These are phyloP conservation scores for Datisca glomerata DNA, from an alignment of 306 rosid species.

Conservation along the genomic window DNA sequence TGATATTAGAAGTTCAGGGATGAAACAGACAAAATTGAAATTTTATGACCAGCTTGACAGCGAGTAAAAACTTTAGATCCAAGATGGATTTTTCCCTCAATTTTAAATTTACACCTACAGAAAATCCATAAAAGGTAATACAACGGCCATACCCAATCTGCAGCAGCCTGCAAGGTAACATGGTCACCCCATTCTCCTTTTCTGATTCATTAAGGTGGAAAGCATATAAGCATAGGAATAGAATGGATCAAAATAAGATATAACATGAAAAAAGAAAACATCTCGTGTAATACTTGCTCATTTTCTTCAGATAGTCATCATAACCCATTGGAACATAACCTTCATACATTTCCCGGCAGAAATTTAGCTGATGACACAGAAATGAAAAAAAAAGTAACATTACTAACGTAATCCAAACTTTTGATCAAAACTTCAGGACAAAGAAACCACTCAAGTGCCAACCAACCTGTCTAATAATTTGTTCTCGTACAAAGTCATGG, in stretches of 20 bases:
- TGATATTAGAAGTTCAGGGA: too few relatives aligned
- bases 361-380: conserved; percentile 44
- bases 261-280: conserved; percentile 7
- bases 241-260: conserved; percentile 2
- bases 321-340: conserved; percentile 87
- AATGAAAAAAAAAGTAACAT: background rate
- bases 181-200: conserved; percentile 99
- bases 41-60: too few relatives aligned
- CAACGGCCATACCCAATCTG: conserved; percentile 68
- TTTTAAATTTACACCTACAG: too few relatives aligned
- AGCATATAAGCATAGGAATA: conserved; percentile 13
- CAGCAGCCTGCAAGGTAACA: conserved; percentile 96
- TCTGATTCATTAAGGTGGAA: conserved; percentile 44
- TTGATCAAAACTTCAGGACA: too few relatives aligned
- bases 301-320: conserved; percentile 65
- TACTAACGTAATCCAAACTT: too few relatives aligned
- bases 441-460: too few relatives aligned
- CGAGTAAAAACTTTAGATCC: too few relatives aligned
- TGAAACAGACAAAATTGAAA: too few relatives aligned
- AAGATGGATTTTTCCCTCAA: too few relatives aligned
- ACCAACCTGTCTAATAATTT: conserved; percentile 68
- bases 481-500: conserved; percentile 76
- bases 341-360: conserved; percentile 36
- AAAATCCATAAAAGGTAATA: conserved; percentile 1
- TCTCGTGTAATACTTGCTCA: conserved; percentile 49